Base-by-base conservation (phyloP, 169 alveolate genomes). In the Sarcocystis neurona region DNA sequence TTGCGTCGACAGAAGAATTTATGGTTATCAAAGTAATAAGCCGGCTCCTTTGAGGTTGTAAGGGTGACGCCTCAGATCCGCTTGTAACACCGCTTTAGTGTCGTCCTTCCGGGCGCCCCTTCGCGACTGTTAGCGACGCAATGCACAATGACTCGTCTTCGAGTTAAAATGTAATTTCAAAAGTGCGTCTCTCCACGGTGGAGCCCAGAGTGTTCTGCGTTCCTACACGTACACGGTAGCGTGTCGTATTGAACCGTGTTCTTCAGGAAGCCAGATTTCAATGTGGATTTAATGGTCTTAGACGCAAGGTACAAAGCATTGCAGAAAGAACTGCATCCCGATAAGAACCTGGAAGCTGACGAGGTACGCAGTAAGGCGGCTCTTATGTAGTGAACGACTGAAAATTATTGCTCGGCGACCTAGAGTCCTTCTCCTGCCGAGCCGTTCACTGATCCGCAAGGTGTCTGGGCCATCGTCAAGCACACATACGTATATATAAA, bases 241-340 rank as follows among this genome's bases (percentile, higher is more conserved):
- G 41, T 37, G 10, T 5, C n/a, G 75, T 63, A 37, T 63, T 5
- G 75, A 27, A 18, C 41, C 10, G 41, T 27, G 4, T n/a, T 37
- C 32, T 8, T 1, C 56, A 72, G 82, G 58, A 0, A 2, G 0
- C 82, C 82, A 47, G 46, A 6, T 2, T 72, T 72, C 56, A 56
- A 72, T 39, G 46, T 72, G 27, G 82, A 72, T 43, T 53, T n/a
- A 1, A 39, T 39, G 23, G 82, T 39, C n/a, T 43, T 72, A 56
- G 82, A 72, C 30, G 56, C 82, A 6, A 72, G 41, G 46, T 72
- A 72, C 56, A 72, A 72, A 56, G 56, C 34, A 32, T 30, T 72
- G 43, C 58, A 72, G 53, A 72, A 72, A 56, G 56, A 56, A 0
- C 46, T 72, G 47, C 82, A 72, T 72, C 82, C 82, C n/a, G 82